Percentiles rank a stretch among this genome's conserved stretches.
Evolutionary conservation across 2,329 filamentous ascomycete genomes (phyloP).

Genomic region (Colletotrichum gigasporum): DNA sequence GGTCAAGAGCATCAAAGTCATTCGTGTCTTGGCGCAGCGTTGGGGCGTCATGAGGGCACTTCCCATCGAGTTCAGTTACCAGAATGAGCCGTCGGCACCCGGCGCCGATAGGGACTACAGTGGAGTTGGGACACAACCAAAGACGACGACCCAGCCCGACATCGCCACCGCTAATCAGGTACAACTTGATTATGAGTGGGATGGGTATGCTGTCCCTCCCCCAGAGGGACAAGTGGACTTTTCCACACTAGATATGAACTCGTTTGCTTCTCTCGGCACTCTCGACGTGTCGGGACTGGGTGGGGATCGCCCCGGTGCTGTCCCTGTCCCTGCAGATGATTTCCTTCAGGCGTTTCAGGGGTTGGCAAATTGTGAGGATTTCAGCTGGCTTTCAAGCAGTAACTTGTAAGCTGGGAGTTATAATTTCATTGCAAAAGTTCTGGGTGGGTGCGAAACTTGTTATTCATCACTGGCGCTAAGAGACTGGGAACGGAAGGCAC

Average conservation of each 20-base stretch:
- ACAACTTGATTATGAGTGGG: slow-evolving; percentile 19
- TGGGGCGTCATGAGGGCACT: slow-evolving; percentile 26
- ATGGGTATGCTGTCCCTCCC: not conserved
- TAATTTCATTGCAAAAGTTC: too few relatives aligned
- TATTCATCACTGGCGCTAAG: too few relatives aligned
- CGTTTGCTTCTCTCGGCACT: not conserved
- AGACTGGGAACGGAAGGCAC: too few relatives aligned
- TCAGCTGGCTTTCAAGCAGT: slow-evolving; percentile 7
- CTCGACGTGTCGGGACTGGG: slow-evolving; percentile 6
- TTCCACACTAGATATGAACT: not conserved
- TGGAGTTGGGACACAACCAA: not conserved
- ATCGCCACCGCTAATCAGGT: not conserved
- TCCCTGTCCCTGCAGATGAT: not conserved
- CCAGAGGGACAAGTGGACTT: not conserved
- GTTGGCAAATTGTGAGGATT: slow-evolving; percentile 10
- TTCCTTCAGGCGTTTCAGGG: slow-evolving; percentile 11
- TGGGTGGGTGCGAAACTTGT: not conserved
- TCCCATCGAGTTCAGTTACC: slow-evolving; percentile 13
- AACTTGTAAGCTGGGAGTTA: not conserved
- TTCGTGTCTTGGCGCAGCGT: slow-evolving; percentile 14
- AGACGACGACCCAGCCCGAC: not conserved
- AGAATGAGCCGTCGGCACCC: not conserved
- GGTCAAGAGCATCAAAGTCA: slow-evolving; percentile 16
- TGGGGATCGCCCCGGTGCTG: not conserved
- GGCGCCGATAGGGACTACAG: not conserved